These are phyloP conservation scores for Spinellus fusiger DNA, from an alignment of 192 early-diverging fungal genomes.

Conservation along the genomic window DNA sequence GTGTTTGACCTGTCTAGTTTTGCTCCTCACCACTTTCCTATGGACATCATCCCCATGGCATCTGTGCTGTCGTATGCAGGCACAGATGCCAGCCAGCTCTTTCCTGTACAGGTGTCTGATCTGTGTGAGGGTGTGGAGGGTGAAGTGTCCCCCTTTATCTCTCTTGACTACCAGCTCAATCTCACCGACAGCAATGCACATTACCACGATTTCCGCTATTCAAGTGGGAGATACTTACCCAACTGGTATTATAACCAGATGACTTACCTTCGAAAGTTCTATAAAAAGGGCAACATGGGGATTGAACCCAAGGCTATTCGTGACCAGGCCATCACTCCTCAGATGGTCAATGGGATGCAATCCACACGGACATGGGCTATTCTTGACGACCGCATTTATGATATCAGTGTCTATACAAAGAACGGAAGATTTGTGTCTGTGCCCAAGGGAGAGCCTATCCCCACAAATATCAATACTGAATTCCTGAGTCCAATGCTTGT, in stretches of 20 bases:
- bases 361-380: constrained; percentile 46
- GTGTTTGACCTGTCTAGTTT: constrained; percentile 67
- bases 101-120: constrained; percentile 52
- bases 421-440: constrained; percentile 33
- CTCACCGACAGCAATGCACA: constrained; percentile 24
- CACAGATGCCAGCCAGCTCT: constrained; percentile 53
- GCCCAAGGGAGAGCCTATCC: constrained; percentile 20
- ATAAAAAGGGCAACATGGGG: constrained; percentile 57
- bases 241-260: constrained; percentile 37
- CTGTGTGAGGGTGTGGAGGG: constrained; percentile 53
- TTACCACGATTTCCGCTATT: constrained; percentile 20
- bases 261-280: constrained; percentile 40
- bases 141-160: constrained; percentile 24
- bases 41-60: constrained; percentile 43
- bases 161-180: constrained; percentile 47
- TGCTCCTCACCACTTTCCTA: constrained; percentile 43
- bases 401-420: constrained; percentile 55
- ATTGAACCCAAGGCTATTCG: constrained; percentile 50
- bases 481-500: constrained; percentile 36
- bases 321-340: constrained; percentile 40
- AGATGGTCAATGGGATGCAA: constrained; percentile 67
- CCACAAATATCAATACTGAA: constrained; percentile 28
- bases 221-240: constrained; percentile 5
- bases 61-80: constrained; percentile 51
- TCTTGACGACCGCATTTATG: constrained; percentile 61